phyloP scores from a whole-genome alignment of 352 stramenopile species.

The Globisporangium cederbergense region DNA sequence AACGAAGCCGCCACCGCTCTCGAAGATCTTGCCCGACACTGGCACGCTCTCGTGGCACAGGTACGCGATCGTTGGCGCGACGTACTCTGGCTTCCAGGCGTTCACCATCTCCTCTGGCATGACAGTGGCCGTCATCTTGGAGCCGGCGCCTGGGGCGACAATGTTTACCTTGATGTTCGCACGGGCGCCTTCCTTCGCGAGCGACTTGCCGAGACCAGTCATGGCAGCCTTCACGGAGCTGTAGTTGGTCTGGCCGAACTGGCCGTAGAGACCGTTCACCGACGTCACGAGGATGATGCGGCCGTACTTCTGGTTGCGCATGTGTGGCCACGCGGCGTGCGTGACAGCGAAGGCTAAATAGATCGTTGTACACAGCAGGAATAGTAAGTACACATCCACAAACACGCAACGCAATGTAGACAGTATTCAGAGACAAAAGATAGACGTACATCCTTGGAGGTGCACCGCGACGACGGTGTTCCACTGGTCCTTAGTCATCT shows the following conservation, averaged over 20 bases:
- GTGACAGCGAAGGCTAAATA: conserved; percentile 67
- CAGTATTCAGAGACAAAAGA: not conserved
- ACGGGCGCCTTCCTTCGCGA: conserved; percentile 76
- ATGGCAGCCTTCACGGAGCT: conserved; percentile 75
- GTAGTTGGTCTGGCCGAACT: conserved; percentile 81
- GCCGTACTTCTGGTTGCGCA: conserved; percentile 89
- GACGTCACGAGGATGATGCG: conserved; percentile 86
- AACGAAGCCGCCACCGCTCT: conserved; percentile 82
- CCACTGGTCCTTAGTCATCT: conserved; percentile 89
- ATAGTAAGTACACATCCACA: not conserved
- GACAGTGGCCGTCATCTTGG: conserved; percentile 84
- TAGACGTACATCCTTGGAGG: conserved; percentile 78
- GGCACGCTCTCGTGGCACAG: conserved; percentile 82
- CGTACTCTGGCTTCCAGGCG: conserved; percentile 87
- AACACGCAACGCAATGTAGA: not conserved
- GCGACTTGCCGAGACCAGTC: conserved; percentile 59
- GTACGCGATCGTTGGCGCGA: conserved; percentile 83
- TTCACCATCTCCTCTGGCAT: conserved; percentile 82
- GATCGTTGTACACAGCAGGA: conserved; percentile 46
- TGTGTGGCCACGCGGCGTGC: conserved; percentile 84
- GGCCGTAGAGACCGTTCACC: conserved; percentile 75
- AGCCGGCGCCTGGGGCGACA: conserved; percentile 80
- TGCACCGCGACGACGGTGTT: conserved; percentile 85
- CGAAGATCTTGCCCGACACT: conserved; percentile 74
- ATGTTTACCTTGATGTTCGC: conserved; percentile 90